These are phyloP conservation scores for Capsella bursapastoris DNA, from an alignment of 345 rosid species.

Conservation along the genomic window DNA sequence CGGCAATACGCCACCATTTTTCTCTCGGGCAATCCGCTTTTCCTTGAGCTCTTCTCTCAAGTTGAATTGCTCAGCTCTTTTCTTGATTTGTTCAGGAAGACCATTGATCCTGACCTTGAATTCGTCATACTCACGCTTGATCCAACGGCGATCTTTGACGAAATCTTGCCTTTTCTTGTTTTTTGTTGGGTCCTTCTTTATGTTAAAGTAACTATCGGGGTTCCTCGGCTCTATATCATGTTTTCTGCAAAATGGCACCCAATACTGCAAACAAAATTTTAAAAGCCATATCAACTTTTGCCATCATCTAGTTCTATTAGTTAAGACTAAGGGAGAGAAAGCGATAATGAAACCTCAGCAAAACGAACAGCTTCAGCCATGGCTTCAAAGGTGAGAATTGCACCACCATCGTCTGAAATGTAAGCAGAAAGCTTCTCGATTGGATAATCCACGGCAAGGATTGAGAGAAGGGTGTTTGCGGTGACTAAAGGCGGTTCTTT, in stretches of 20 bases:
- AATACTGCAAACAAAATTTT: constrained; percentile 46
- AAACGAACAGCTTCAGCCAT: constrained; percentile 95
- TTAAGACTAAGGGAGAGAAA: not conserved
- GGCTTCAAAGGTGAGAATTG: constrained; percentile 91
- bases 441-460: constrained; percentile 80
- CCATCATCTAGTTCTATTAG: not conserved
- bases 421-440: constrained; percentile 75
- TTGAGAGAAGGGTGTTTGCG: constrained; percentile 79
- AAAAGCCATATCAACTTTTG: constrained; percentile 9
- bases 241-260: constrained; percentile 97
- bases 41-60: constrained; percentile 65
- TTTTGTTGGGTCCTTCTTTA: constrained; percentile 78
- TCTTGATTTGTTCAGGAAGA: constrained; percentile 76
- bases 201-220: constrained; percentile 84
- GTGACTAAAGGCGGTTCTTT: constrained; percentile 97
- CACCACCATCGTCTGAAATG: constrained; percentile 93
- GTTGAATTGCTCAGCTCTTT: constrained; percentile 66
- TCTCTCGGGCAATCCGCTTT: constrained; percentile 58
- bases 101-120: constrained; percentile 94
- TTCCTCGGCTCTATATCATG: constrained; percentile 91
- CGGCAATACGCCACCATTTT: constrained; percentile 61
- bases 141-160: constrained; percentile 94
- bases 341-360: constrained; percentile 55
- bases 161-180: constrained; percentile 85
- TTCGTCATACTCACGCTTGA: constrained; percentile 95